phyloP scores from a whole-genome alignment of 169 alveolate species.

The Eimeria maxima region DNA sequence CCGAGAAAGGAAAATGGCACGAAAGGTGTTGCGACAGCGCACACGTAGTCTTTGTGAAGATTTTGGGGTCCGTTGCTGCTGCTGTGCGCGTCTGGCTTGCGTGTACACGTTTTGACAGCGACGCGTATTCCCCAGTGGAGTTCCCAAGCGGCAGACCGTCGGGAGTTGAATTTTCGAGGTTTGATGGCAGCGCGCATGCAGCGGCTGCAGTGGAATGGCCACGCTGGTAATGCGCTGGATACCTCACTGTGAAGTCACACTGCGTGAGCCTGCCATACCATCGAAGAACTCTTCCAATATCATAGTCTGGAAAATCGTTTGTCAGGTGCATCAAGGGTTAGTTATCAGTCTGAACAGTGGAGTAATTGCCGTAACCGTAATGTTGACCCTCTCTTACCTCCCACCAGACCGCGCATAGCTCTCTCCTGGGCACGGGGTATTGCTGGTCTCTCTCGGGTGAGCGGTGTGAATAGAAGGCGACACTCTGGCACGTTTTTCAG shows the following conservation, averaged over 20 bases:
- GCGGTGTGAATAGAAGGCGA: not conserved
- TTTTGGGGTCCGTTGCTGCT: not conserved
- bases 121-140: not conserved
- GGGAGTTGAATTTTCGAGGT: not conserved
- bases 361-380: not conserved
- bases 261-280: not conserved
- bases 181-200: not conserved
- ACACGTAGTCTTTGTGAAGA: not conserved
- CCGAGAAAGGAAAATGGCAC: slow-evolving; percentile 3
- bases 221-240: not conserved
- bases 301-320: no score
- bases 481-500: not conserved
- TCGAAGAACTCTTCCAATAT: no score
- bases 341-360: no score
- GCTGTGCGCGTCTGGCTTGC: not conserved
- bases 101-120: not conserved
- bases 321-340: no score
- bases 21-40: not conserved
- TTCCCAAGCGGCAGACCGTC: not conserved
- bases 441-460: not conserved
- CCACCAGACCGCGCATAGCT: not conserved
- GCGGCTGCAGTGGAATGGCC: not conserved
- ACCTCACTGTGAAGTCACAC: not conserved
- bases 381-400: not conserved
- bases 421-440: not conserved